Evolutionary conservation across 164 flowering plant genomes (phyloP).

Genomic region (Dillenia turbinata): DNA sequence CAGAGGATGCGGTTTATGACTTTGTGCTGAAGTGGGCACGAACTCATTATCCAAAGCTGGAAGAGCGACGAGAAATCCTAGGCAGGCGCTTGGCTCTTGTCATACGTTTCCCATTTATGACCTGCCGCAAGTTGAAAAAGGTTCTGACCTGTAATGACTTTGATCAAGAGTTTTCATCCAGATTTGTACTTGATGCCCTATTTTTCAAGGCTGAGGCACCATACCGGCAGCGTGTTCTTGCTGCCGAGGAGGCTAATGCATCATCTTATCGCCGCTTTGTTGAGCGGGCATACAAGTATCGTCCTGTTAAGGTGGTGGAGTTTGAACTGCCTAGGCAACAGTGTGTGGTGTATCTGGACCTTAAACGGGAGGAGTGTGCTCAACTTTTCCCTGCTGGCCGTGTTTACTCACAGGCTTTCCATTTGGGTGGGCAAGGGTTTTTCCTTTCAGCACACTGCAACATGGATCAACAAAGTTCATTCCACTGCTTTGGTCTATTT

Average conservation of each 20-base stretch:
- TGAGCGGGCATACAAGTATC: slow-evolving; percentile 46
- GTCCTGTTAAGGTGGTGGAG: slow-evolving; percentile 48
- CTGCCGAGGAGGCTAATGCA: slow-evolving; percentile 28
- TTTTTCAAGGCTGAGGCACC: slow-evolving; percentile 58
- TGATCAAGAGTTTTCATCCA: slow-evolving; percentile 33
- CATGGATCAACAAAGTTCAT: slow-evolving; percentile 54
- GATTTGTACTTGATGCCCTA: slow-evolving; percentile 48
- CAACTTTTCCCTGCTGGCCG: slow-evolving; percentile 43
- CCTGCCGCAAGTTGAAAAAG: slow-evolving; percentile 78
- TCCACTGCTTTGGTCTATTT: slow-evolving; percentile 53
- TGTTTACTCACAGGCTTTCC: slow-evolving; percentile 55
- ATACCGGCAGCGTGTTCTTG: slow-evolving; percentile 55
- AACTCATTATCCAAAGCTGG: slow-evolving; percentile 54
- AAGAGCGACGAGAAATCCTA: slow-evolving; percentile 75
- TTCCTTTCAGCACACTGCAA: slow-evolving; percentile 56
- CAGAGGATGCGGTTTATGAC: slow-evolving; percentile 94
- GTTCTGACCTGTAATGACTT: slow-evolving; percentile 64
- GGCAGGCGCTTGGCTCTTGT: slow-evolving; percentile 54
- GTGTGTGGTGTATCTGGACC: slow-evolving; percentile 51
- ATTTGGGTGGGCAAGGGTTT: slow-evolving; percentile 53
- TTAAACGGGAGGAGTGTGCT: slow-evolving; percentile 49
- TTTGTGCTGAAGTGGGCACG: slow-evolving; percentile 87
- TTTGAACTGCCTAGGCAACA: slow-evolving; percentile 49
- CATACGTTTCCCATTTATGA: slow-evolving; percentile 90
- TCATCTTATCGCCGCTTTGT: slow-evolving; percentile 23